A percentile compares a stretch with the other conserved stretches of the same genome.
Conservation (phyloP, 164 flowering plant species). For the Nymphaea thermarum region DNA sequence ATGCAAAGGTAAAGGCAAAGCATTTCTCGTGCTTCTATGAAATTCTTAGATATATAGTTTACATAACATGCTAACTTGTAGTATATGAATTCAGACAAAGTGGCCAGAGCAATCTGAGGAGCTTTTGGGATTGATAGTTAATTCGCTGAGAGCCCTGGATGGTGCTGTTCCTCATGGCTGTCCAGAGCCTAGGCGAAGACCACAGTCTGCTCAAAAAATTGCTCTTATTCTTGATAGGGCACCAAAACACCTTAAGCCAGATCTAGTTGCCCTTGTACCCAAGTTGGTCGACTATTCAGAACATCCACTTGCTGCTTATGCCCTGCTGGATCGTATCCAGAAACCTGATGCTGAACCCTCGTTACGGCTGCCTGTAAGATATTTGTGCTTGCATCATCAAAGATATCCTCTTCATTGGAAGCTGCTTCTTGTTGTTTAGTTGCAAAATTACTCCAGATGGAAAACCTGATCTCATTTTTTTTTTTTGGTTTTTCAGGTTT, state of each 20-base stretch:
- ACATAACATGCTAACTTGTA: too few species aligned
- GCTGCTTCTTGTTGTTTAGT: too few species aligned
- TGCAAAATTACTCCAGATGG: neutral
- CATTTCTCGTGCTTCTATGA: neutral
- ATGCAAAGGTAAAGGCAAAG: slow-evolving; percentile 47
- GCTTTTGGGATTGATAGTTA: slow-evolving; percentile 94
- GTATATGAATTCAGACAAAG: slow-evolving; percentile 21
- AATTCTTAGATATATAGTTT: neutral
- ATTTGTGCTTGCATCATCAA: too few species aligned
- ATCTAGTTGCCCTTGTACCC: slow-evolving; percentile 83
- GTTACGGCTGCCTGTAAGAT: slow-evolving; percentile 61
- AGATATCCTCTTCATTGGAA: too few species aligned
- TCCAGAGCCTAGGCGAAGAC: slow-evolving; percentile 84
- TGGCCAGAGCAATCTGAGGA: slow-evolving; percentile 95
- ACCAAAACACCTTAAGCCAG: slow-evolving; percentile 90
- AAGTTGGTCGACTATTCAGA: slow-evolving; percentile 96
- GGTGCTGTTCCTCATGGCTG: slow-evolving; percentile 81
- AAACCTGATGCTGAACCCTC: slow-evolving; percentile 80
- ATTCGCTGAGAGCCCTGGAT: slow-evolving; percentile 88
- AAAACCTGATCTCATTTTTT: slow-evolving; percentile 3
- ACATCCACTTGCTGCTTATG: slow-evolving; percentile 89
- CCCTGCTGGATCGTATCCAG: slow-evolving; percentile 83
- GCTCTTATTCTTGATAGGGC: slow-evolving; percentile 94
- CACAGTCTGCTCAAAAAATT: slow-evolving; percentile 91
- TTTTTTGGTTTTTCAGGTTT: slow-evolving; percentile 59